Evolutionary conservation across 1,284 basidiomycete species (phyloP).

Genomic region (Boletellus dicymbophilus): DNA sequence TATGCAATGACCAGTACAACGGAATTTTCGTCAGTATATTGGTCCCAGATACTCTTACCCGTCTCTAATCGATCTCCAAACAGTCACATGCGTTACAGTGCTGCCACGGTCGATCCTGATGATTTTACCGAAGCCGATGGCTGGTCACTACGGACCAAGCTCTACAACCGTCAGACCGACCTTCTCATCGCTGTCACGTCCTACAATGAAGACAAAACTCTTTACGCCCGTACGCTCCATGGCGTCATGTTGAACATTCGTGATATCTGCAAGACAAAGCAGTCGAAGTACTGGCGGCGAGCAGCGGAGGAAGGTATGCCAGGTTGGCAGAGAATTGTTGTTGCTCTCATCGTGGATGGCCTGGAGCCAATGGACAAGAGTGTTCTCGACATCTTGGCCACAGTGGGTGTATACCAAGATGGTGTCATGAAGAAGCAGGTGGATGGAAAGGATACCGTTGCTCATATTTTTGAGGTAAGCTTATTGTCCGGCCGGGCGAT

Average conservation of each 20-base stretch:
- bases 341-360: constrained; percentile 93
- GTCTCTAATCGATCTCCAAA: constrained; percentile 7
- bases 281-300: constrained; percentile 91
- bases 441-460: constrained; percentile 92
- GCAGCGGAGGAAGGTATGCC: constrained; percentile 86
- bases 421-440: constrained; percentile 96
- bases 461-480: constrained; percentile 85
- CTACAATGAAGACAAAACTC: constrained; percentile 91
- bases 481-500: constrained; percentile 1
- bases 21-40: constrained; percentile 76
- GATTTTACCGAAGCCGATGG: constrained; percentile 86
- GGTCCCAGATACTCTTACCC: constrained; percentile 1
- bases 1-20: constrained; percentile 73
- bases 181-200: constrained; percentile 91
- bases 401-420: constrained; percentile 90
- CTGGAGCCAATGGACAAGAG: constrained; percentile 96
- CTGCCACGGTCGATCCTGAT: constrained; percentile 94
- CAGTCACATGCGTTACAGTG: constrained; percentile 90
- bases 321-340: constrained; percentile 92
- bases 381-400: constrained; percentile 86
- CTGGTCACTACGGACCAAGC: constrained; percentile 79
- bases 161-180: constrained; percentile 91
- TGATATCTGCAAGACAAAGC: constrained; percentile 96
- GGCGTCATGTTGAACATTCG: constrained; percentile 98
- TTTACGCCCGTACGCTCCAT: constrained; percentile 91